Base-by-base conservation (phyloP, 2,329 filamentous ascomycete species). In the Phialemonium atrogriseum region DNA sequence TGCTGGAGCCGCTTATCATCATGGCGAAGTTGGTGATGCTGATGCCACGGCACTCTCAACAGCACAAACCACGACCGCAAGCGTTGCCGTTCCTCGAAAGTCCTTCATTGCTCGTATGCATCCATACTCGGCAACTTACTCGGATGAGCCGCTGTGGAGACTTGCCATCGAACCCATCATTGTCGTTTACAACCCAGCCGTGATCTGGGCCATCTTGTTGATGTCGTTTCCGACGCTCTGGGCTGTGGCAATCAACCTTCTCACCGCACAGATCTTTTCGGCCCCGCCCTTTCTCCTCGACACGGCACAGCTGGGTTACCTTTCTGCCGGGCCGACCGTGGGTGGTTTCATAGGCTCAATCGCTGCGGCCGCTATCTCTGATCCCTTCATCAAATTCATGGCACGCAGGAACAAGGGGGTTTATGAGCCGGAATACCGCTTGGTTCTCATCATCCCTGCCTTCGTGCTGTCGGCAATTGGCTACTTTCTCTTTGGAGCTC, bases 351-450 rank as follows among this genome's bases (percentile, higher is more conserved):
- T 59, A 5, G 54, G 45, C n/a, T 42, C 47, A 5, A 23, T 57
- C 2, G 34, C 54, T 23, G 43, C 56, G 2, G 48, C 48, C 5
- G 34, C 39, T 3, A 46, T 49, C 9, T 46, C 52, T 10, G 58
- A 62, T 32, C 55, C 54, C 0, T 30, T 59, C 5, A 55, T 56
- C 34, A 52, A 50, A 26, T 59, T 50, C 49, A 52, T 54, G 36
- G 50, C 54, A 3, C 53, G 51, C 36, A 49, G 44, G 27, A 62
- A 60, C 38, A 42, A 46, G 5, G 58, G 58, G 12, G 38, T 59
- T 17, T 62, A 60, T 41, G 59, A 63, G 34, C 59, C 59, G 3
- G 59, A 62, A 32, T 62, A 58, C 34, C 48, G 59, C 11, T 49
- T 63, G 7, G 44, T 60, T 2, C 49, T 49, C 24, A 48, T 50